Conservation (phyloP, 2,329 filamentous ascomycete genomes). For the Colletotrichum brevisporum region DNA sequence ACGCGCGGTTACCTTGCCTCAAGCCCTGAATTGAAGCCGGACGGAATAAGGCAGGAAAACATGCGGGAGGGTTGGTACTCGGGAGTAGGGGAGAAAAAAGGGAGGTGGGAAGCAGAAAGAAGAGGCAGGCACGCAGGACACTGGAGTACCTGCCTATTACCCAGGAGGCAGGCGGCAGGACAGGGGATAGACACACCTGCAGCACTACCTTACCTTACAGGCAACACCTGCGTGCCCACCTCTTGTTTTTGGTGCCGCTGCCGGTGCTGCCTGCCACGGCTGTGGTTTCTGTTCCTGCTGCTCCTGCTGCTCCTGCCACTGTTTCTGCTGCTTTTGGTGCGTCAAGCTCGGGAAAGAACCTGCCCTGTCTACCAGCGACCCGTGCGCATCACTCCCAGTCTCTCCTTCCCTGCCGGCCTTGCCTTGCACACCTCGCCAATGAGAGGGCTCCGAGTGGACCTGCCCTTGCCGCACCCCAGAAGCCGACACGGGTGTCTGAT, state of each 20-base stretch:
- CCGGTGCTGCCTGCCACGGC: constrained; percentile 2
- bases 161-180: constrained; percentile 3
- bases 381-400: not conserved
- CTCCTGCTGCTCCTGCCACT: not conserved
- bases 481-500: constrained; percentile 4
- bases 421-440: not conserved
- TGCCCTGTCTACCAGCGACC: not conserved
- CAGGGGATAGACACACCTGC: constrained; percentile 15
- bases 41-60: too few relatives aligned
- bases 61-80: not conserved
- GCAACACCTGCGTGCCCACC: not conserved
- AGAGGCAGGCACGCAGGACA: not conserved
- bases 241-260: not conserved
- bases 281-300: constrained; percentile 12
- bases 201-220: not conserved
- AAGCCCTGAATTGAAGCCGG: too few relatives aligned
- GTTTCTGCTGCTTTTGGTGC: constrained; percentile 4
- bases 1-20: not conserved
- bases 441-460: not conserved
- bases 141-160: not conserved
- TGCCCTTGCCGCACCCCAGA: not conserved
- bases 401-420: not conserved
- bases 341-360: not conserved
- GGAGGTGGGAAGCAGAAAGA: not conserved
- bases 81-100: not conserved